Base-by-base conservation (phyloP, 495 filamentous ascomycete species). In the Hyaloscypha finlandica region DNA sequence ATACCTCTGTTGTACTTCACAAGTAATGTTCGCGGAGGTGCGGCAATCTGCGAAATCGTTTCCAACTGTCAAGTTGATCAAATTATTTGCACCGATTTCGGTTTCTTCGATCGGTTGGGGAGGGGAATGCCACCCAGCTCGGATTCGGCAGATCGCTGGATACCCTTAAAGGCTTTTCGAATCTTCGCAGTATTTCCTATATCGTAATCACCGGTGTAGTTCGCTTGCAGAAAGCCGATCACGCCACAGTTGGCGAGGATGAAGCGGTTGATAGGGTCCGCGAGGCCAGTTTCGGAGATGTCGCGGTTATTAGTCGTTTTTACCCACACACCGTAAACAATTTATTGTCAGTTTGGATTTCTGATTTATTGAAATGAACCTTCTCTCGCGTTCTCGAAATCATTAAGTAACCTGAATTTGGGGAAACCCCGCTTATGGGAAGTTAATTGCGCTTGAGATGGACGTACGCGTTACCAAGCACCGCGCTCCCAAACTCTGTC, bases 231-330 rank as follows among this genome's bases (percentile, higher is more conserved):
- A 29, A 63, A 63, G 16, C 61, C 61, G 3, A 63, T 31, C 16
- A 42, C 42, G 14, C 61, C 61, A 35, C 61, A 63, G 39, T 63
- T 54, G 32, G 52, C 61, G 45, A 63, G 42, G 25, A 53, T 33
- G 25, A 54, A 42, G 20, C 53, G 14, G 31, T 63, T 35, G 4
- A 29, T 42, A 14, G n/a, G 29, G 42, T 63, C 42, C 32, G 6
- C 5, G 2, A 63, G 48, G 19, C 30, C 51, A 11, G 29, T 33
- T 35, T 63, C 61, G 25, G 61, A n/a, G 16, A 63, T 20, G 32
- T 63, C 53, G 19, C 61, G 54, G 31, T 63, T 63, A 42, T 54
- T 19, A 31, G 61, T 54, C 1, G 61, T 63, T 33, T 63, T 54
- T 11, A 53, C 22, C 61, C 61, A 63, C 19, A 25, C 32, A 4